These are phyloP conservation scores for Schizophyllum amplum DNA, from an alignment of 1,284 basidiomycete genomes.

Conservation along the genomic window DNA sequence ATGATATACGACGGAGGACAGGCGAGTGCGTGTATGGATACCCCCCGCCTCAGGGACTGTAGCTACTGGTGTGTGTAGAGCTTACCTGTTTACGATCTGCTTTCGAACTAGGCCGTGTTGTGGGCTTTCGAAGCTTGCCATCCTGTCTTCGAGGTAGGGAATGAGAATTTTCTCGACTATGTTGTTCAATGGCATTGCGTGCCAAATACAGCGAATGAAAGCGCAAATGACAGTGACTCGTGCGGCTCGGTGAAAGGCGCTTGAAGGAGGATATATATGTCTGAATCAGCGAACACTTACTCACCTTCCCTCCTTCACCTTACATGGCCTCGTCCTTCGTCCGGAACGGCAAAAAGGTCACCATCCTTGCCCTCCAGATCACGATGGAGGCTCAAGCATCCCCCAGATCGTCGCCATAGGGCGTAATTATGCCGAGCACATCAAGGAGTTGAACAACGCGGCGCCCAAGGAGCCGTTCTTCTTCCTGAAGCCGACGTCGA, in stretches of 20 bases:
- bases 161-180: too few relatives aligned
- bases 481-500: constrained; percentile 95
- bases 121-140: too few relatives aligned
- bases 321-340: constrained; percentile 31
- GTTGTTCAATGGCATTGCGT: neutral
- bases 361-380: neutral
- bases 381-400: constrained; percentile 2
- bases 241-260: neutral
- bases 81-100: neutral
- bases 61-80: neutral
- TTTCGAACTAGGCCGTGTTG: too few relatives aligned
- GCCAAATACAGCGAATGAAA: neutral
- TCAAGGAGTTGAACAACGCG: constrained; percentile 88
- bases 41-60: neutral
- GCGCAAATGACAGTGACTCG: neutral
- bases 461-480: constrained; percentile 95
- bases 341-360: constrained; percentile 30
- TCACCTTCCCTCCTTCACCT: neutral
- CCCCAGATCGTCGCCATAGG: constrained; percentile 84
- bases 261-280: too few relatives aligned
- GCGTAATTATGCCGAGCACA: constrained; percentile 79
- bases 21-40: neutral
- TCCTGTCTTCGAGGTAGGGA: too few relatives aligned
- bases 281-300: neutral
- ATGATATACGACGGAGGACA: neutral